Percentiles rank a stretch among this genome's conserved stretches.
These are phyloP conservation scores for Lactifluus pinguis DNA, from an alignment of 768 basidiomycete genomes.

Conservation along the genomic window DNA sequence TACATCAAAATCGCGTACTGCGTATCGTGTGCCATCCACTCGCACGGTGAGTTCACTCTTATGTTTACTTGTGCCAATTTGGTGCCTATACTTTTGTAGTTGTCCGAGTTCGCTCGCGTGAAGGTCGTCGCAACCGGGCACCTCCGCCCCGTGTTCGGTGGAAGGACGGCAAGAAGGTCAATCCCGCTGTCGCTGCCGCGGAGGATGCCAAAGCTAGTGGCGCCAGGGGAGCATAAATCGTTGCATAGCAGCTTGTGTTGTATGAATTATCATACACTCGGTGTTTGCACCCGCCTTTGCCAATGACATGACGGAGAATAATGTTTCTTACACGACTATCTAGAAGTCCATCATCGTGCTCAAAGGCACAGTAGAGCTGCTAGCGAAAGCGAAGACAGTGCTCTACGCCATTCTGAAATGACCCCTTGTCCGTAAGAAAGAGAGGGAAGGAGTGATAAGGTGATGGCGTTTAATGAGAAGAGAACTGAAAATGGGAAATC, in stretches of 20 bases:
- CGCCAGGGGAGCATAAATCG: constrained; percentile 12
- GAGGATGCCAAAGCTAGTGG: constrained; percentile 71
- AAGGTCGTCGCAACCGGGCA: constrained; percentile 93
- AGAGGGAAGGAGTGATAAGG: constrained; percentile 28
- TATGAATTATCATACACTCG: constrained; percentile 15
- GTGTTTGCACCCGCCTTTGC: neutral
- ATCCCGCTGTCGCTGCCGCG: constrained; percentile 89
- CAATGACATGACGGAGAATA: neutral
- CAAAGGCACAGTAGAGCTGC: constrained; percentile 27
- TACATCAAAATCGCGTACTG: constrained; percentile 99
- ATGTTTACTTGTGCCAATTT: neutral
- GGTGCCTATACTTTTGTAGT: constrained; percentile 38
- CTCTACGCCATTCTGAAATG: constrained; percentile 25
- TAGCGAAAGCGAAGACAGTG: constrained; percentile 30
- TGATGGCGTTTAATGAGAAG: constrained; percentile 20
- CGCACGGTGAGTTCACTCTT: constrained; percentile 62
- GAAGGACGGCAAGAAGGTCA: constrained; percentile 95
- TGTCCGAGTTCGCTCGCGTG: constrained; percentile 94
- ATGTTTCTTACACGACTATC: constrained; percentile 33
- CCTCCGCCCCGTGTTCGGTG: constrained; percentile 93
- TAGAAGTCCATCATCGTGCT: constrained; percentile 31
- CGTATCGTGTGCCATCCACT: constrained; percentile 98
- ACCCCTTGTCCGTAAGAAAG: constrained; percentile 21
- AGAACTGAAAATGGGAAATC: neutral
- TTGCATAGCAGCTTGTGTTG: constrained; percentile 9